Evolutionary conservation across 1,139 yeast genomes (phyloP), one percentile per base, ranked within the genome.

Genomic region (Candida tropicalis): DNA sequence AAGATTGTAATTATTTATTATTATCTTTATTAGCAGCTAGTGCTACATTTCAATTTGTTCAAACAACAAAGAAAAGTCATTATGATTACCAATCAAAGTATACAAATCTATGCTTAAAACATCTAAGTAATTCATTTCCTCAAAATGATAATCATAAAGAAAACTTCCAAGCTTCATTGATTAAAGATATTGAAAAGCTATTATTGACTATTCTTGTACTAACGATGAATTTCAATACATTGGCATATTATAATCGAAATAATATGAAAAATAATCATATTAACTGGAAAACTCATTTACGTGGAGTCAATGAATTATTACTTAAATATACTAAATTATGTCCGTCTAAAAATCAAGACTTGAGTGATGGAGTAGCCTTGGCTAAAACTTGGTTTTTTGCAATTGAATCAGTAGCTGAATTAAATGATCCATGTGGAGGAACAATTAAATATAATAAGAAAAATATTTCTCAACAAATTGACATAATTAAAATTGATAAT

Each of bases 331-430:
- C 62, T 25, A 48, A 52, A n/a, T 48, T 62, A 12, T 50, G 63
- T 10, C 49, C 51, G 29, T 39, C 45, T 35, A 53, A 50, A 36
- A 31, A 32, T 12, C 15, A 43, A 12, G 42, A 50, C 35, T 53
- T 65, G 35, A 58, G 67, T 12, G 58, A 63, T n/a, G 77, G 75
- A 2, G 52, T 71, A n/a, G 74, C 77, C 1, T 55, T 72, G 8
- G 75, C 77, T 1, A 66, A 68, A 45, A 63, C 65, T n/a, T 72
- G 77, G 77, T 72, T 70, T 47, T 70, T 68, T 49, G 72, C 76
- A 10, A 65, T 72, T 36, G 77, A 72, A 45, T 52, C 68, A 5
- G 46, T 68, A 15, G 76, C 76, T 0, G 65, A 67, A 10, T 51
- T 68, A 25, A 55, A 61, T 42, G 58, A 69, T 1, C 55, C 65